phyloP scores from a whole-genome alignment of 2,329 filamentous ascomycete genomes.

The Xylariaceae sp. region DNA sequence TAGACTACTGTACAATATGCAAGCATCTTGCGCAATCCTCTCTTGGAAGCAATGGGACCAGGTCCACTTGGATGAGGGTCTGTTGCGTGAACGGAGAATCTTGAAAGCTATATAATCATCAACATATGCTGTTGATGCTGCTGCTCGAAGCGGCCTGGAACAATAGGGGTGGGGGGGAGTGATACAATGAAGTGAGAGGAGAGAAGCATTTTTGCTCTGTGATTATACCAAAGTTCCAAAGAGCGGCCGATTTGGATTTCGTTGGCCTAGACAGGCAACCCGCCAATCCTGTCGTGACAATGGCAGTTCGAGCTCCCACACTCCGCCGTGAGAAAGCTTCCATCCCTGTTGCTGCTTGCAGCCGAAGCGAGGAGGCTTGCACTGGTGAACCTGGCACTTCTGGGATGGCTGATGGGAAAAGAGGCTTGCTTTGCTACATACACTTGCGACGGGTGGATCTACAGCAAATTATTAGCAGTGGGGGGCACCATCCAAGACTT shows the following conservation, averaged over 20 bases:
- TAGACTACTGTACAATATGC: background rate
- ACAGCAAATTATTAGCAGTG: constrained; percentile 12
- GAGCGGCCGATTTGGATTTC: constrained; percentile 23
- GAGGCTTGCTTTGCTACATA: too few relatives aligned
- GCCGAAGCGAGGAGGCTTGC: constrained; percentile 23
- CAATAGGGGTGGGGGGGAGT: too few relatives aligned
- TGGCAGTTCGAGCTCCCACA: constrained; percentile 1
- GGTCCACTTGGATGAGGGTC: constrained; percentile 16
- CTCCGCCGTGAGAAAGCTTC: constrained; percentile 13
- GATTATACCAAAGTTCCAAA: background rate
- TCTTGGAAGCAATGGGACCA: too few relatives aligned
- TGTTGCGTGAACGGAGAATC: constrained; percentile 16
- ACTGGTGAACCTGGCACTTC: background rate
- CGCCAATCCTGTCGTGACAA: constrained; percentile 15
- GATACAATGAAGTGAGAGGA: too few relatives aligned
- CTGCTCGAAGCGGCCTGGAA: too few relatives aligned
- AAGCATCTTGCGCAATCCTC: constrained; percentile 13
- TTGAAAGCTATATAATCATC: background rate
- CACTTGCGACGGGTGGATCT: constrained; percentile 11
- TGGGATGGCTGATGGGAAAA: too few relatives aligned
- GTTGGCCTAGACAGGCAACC: constrained; percentile 23
- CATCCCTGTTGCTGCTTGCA: constrained; percentile 5
- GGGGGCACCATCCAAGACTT: too few relatives aligned
- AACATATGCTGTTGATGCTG: too few relatives aligned
- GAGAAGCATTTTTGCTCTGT: too few relatives aligned